Evolutionary conservation across 768 basidiomycete genomes (phyloP).

Genomic region (Suillus fuscotomentosus): DNA sequence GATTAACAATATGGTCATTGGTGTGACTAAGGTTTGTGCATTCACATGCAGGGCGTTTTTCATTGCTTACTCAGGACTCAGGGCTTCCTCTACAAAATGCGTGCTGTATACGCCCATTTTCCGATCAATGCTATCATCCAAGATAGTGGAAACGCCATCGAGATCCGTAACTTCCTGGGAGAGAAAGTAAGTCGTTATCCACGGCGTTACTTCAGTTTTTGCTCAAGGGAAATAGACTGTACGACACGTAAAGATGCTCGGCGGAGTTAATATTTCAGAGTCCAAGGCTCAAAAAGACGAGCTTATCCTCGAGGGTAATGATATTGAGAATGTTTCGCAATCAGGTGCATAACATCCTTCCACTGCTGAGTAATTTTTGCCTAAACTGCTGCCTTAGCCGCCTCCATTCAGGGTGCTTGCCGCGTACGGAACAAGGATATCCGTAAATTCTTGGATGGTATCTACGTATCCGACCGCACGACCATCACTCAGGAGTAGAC

Average conservation of each 20-base stretch:
- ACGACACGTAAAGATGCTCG: conserved; percentile 89
- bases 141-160: conserved; percentile 65
- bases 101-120: conserved; percentile 99
- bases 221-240: conserved; percentile 57
- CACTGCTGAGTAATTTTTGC: neutral
- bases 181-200: conserved; percentile 67
- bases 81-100: conserved; percentile 99
- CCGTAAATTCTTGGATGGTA: conserved; percentile 95
- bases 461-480: conserved; percentile 86
- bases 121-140: conserved; percentile 98
- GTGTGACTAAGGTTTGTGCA: conserved; percentile 82
- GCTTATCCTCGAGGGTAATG: conserved; percentile 90
- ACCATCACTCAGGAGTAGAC: conserved; percentile 48
- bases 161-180: conserved; percentile 95
- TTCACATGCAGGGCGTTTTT: neutral
- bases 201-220: neutral
- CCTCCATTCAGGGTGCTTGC: conserved; percentile 95
- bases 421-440: conserved; percentile 99
- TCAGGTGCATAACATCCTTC: conserved; percentile 55
- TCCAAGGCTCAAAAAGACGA: conserved; percentile 95
- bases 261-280: conserved; percentile 80
- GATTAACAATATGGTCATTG: conserved; percentile 97
- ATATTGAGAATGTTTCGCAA: conserved; percentile 96
- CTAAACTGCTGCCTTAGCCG: conserved; percentile 52
- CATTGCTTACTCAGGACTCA: conserved; percentile 28